Percentiles rank a stretch among this genome's conserved stretches.
Conservation (phyloP, 768 basidiomycete species). For the Coprinopsis sp. region DNA sequence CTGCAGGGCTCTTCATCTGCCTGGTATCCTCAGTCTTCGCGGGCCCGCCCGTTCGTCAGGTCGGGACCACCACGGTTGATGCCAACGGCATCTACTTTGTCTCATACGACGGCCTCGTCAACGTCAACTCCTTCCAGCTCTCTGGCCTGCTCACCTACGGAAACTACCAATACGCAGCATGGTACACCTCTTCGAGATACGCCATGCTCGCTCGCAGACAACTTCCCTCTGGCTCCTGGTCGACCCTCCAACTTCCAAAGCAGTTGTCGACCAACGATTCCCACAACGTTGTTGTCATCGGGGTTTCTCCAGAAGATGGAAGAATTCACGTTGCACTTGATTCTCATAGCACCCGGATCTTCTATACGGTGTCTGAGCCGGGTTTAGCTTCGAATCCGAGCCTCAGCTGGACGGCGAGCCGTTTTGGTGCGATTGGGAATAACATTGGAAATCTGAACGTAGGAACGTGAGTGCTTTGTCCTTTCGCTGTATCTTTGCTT, state of each 20-base stretch:
- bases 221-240: conserved; percentile 38
- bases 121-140: conserved; percentile 44
- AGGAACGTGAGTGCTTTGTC: conserved; percentile 30
- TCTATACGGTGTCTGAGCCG: conserved; percentile 39
- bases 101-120: conserved; percentile 44
- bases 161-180: conserved; percentile 39
- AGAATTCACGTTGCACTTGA: conserved; percentile 45
- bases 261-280: conserved; percentile 37
- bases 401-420: conserved; percentile 37
- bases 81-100: conserved; percentile 39
- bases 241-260: conserved; percentile 38
- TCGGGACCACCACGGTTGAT: conserved; percentile 35
- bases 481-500: neutral
- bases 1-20: too few species aligned
- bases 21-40: conserved; percentile 13
- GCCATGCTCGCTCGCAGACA: conserved; percentile 37
- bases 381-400: conserved; percentile 35
- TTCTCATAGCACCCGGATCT: conserved; percentile 40
- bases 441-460: conserved; percentile 38
- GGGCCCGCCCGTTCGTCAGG: conserved; percentile 37
- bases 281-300: conserved; percentile 41
- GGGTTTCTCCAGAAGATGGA: conserved; percentile 41
- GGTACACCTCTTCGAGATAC: conserved; percentile 40
- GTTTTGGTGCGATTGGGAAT: conserved; percentile 36
- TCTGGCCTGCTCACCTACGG: conserved; percentile 36